Base-by-base conservation (phyloP, 179 eudicot species). In the Actinidia arguta region DNA sequence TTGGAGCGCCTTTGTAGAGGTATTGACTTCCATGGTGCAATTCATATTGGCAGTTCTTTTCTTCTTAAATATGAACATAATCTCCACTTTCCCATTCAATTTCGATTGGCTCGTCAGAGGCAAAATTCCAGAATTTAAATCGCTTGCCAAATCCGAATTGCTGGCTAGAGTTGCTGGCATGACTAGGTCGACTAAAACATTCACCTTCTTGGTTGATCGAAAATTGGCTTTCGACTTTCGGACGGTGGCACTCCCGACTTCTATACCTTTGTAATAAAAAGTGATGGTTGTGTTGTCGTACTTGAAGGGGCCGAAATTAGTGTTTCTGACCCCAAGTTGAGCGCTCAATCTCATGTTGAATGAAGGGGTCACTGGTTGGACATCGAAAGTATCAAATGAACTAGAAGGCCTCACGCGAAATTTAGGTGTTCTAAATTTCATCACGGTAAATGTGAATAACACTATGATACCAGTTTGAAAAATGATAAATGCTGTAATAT, bases 231-330 rank as follows among this genome's bases (percentile, higher is more conserved):
- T 69, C 0, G 78, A 42, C 17, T 61, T 52, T 3, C 25, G 75
- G 61, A 86, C 73, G 16, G 61, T 2, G 7, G 71, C 85, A 6
- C 44, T 51, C 31, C 89, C 86, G 5, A 84, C 72, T 7, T 0
- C 8, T 7, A 5, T 36, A 13, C 46, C 83, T 6, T 27, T 50
- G 75, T 81, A 84, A 68, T 36, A 81, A 71, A 86, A 84, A n/a
- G 51, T 2, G 5, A 86, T 24, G 9, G 81, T 78, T 31, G 76
- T 69, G 63, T 36, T 18, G 11, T 56, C 59, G 76, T 50, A 86
- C 16, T 78, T 68, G 74, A 63, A 83, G 20, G 50, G 78, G 0
- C 88, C 85, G 31, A 81, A 86, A 39, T 86, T 86, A 31, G 69
- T 42, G 83, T 86, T 86, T 69, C 78, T 83, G 25, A 87, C 70